Conservation (phyloP, 2,329 filamentous ascomycete species). For the Stachybotrys elegans region DNA sequence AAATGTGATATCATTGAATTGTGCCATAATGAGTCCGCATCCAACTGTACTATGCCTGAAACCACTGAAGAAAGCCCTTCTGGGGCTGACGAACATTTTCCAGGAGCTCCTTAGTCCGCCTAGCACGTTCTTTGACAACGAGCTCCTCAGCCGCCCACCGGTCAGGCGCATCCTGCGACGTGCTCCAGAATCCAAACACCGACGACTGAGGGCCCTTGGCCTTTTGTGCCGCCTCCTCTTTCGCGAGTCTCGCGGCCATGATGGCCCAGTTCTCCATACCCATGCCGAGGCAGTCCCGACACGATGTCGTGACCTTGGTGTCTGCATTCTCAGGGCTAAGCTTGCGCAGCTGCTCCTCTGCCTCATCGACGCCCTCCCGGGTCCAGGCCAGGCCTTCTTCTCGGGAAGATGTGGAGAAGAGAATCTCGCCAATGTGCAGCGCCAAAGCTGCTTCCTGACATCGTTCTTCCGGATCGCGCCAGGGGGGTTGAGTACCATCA, state of each 20-base stretch:
- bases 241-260: slow-evolving; percentile 67
- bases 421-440: slow-evolving; percentile 89
- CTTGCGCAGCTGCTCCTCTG: slow-evolving; percentile 61
- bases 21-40: too few species aligned
- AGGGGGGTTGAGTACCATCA: slow-evolving; percentile 63
- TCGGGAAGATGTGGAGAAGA: slow-evolving; percentile 59
- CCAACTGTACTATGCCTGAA: slow-evolving; percentile 30
- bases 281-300: slow-evolving; percentile 70
- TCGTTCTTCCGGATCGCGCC: slow-evolving; percentile 57
- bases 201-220: slow-evolving; percentile 19
- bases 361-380: slow-evolving; percentile 75
- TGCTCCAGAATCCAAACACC: slow-evolving; percentile 32
- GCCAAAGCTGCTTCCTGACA: slow-evolving; percentile 85
- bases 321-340: slow-evolving; percentile 24
- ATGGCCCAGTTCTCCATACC: slow-evolving; percentile 76
- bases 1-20: too few species aligned
- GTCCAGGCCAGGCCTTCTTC: slow-evolving; percentile 85
- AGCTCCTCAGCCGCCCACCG: slow-evolving; percentile 51
- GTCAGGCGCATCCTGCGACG: slow-evolving; percentile 29
- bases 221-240: slow-evolving; percentile 38
- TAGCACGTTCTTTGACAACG: slow-evolving; percentile 47
- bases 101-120: slow-evolving; percentile 46
- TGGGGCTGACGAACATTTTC: slow-evolving; percentile 39
- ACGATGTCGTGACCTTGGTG: slow-evolving; percentile 44
- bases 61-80: slow-evolving; percentile 27